phyloP scores from a whole-genome alignment of 768 basidiomycete species.

The Rhizopogon sp. region DNA sequence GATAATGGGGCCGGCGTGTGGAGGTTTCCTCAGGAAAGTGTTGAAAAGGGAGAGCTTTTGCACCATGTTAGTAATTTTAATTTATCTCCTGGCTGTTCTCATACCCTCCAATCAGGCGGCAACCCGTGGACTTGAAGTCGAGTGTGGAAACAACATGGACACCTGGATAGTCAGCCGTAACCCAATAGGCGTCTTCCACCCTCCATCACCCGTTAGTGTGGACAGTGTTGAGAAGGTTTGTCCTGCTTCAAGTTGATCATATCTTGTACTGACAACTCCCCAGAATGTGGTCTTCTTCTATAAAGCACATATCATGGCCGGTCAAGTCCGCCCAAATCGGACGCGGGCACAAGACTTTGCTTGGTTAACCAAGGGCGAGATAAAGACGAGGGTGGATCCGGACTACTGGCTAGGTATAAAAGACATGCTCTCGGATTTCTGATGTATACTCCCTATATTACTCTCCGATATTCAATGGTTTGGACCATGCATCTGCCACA shows the following conservation, averaged over 20 bases:
- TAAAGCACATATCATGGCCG: slow-evolving; percentile 90
- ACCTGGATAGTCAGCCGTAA: slow-evolving; percentile 90
- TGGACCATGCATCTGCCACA: too few relatives aligned
- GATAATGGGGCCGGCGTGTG: slow-evolving; percentile 51
- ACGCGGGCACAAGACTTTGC: slow-evolving; percentile 69
- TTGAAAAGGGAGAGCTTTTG: slow-evolving; percentile 62
- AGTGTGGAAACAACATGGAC: slow-evolving; percentile 84
- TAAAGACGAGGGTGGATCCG: slow-evolving; percentile 59
- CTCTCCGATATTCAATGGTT: background rate
- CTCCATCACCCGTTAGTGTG: slow-evolving; percentile 27
- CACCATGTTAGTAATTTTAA: slow-evolving; percentile 56
- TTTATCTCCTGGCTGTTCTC: background rate
- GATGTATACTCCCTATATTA: slow-evolving; percentile 9
- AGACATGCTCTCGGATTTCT: slow-evolving; percentile 72
- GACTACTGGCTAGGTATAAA: slow-evolving; percentile 75
- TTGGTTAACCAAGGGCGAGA: slow-evolving; percentile 93
- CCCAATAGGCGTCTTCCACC: slow-evolving; percentile 77
- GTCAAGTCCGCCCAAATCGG: slow-evolving; percentile 65
- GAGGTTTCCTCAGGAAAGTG: slow-evolving; percentile 73
- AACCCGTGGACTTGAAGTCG: slow-evolving; percentile 57
- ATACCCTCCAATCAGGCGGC: slow-evolving; percentile 51
- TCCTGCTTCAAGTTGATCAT: background rate
- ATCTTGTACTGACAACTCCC: background rate
- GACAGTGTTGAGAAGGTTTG: slow-evolving; percentile 33
- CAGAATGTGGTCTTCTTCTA: slow-evolving; percentile 85